Conservation (phyloP, 202 grass and related monocot genomes). For the Digitaria exilis region DNA sequence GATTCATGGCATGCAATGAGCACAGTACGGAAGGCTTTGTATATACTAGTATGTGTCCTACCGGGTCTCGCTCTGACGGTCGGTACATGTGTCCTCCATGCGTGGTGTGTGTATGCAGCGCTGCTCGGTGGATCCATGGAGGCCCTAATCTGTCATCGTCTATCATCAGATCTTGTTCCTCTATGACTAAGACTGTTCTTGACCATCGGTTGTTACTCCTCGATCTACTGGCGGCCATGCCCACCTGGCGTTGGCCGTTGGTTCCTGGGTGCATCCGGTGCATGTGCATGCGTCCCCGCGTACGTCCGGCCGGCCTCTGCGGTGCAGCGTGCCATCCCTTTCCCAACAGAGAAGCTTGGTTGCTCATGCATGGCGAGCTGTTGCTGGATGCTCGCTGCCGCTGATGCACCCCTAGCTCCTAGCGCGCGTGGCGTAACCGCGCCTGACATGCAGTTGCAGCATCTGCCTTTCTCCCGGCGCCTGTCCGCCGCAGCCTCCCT, state of each 20-base stretch:
- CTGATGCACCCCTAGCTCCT: neutral
- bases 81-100: neutral
- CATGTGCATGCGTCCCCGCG: neutral
- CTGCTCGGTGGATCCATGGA: neutral
- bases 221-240: neutral
- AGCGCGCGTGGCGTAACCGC: no score
- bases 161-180: neutral
- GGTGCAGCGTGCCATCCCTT: neutral
- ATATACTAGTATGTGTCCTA: no score
- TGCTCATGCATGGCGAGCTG: neutral
- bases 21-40: no score
- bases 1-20: no score
- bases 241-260: neutral
- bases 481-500: neutral
- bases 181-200: no score
- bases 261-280: neutral
- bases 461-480: neutral
- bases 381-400: neutral
- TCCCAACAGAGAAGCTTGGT: neutral
- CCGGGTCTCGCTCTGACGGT: no score
- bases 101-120: no score
- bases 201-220: no score
- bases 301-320: neutral
- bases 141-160: neutral
- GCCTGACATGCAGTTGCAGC: neutral